phyloP scores from a whole-genome alignment of 2,329 filamentous ascomycete species.

The Aspergillus fijiensis region DNA sequence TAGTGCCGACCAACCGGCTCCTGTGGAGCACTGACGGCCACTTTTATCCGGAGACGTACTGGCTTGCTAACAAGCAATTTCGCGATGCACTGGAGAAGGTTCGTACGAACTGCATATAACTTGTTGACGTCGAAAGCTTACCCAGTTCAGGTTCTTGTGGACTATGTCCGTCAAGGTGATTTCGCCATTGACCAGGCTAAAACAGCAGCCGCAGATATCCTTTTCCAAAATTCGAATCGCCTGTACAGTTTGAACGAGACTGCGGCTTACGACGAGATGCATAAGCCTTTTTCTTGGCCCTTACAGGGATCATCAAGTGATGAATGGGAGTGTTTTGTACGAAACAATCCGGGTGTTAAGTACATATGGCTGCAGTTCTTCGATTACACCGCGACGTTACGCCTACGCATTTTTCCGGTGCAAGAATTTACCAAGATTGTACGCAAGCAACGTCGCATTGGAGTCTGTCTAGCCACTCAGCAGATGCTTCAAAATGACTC shows the following conservation, averaged over 20 bases:
- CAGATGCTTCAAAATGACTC: constrained; percentile 68
- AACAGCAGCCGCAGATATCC: constrained; percentile 62
- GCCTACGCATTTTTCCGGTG: constrained; percentile 68
- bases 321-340: constrained; percentile 50
- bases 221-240: constrained; percentile 76
- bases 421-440: constrained; percentile 54
- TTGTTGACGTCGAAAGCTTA: background rate
- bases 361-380: constrained; percentile 75
- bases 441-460: constrained; percentile 51
- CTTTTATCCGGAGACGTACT: constrained; percentile 75
- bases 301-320: constrained; percentile 12
- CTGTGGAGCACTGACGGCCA: constrained; percentile 81
- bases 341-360: constrained; percentile 53
- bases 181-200: constrained; percentile 63
- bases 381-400: constrained; percentile 70
- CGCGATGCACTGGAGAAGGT: constrained; percentile 68
- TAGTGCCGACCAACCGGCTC: constrained; percentile 72
- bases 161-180: constrained; percentile 65
- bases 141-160: constrained; percentile 57
- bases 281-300: constrained; percentile 2
- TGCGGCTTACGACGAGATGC: constrained; percentile 20
- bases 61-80: constrained; percentile 70
- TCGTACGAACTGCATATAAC: constrained; percentile 19
- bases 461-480: constrained; percentile 64
- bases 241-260: constrained; percentile 63